Evolutionary conservation across 2,329 filamentous ascomycete genomes (phyloP), one percentile per base, ranked within the genome.

Genomic region (Periconia macrospinosa): DNA sequence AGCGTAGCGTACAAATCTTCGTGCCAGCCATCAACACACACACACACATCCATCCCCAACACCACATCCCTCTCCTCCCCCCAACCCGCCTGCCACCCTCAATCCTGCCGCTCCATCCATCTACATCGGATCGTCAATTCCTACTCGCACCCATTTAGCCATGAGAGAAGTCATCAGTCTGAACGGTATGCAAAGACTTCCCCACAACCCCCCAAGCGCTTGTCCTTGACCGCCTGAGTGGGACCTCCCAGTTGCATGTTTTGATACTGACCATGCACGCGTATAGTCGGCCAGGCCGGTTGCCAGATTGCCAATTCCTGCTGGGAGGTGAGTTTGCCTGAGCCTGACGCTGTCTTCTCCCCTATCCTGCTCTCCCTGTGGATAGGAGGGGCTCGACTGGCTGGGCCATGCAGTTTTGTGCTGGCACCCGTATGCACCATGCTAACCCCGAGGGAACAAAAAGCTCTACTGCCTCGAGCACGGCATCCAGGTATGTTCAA

Each of bases 241-340:
- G 62, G 53, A 11, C 60, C 59, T 57, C 49, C 60, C 47, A 46
- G 58, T 49, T 49, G 56, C 58, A 45, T 60, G 58, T 60, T 52
- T 62, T 55, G 54, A 70, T 79, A 70, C 84, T 89, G 76, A 89
- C 81, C 63, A 66, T 73, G 60, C 61, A 72, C 78, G 75, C 71
- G 77, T 78, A 74, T 79, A 99, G 94, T 99, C 85, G 94, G 94
- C 82, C 94, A 99, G 87, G 94, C 94, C 78, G 94, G 94, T 89
- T 97, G 94, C 88, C 94, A 99, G 80, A 99, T 99, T 76, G 94
- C 93, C 83, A 99, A 99, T 85, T 94, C 94, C 72, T 97, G 94
- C 88, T 99, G 94, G 94, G 94, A 99, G 92, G 94, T 99, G 83
- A 83, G 91, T 83, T 74, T 71, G 20, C 5, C 33, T 13, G 11